phyloP scores from a whole-genome alignment of 1,284 basidiomycete genomes.

The Pisolithus thermaeus region DNA sequence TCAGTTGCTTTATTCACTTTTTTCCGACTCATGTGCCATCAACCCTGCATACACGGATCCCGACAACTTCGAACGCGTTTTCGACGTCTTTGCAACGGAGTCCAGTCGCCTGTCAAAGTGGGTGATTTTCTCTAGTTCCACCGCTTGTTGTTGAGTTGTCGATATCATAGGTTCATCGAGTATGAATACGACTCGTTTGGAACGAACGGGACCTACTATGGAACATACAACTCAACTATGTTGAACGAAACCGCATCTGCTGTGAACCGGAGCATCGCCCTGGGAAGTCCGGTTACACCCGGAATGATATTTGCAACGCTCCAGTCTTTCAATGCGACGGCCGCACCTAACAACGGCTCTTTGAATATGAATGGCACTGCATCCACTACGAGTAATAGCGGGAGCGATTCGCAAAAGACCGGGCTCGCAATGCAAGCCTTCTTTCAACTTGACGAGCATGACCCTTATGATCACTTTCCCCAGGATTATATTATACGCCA shows the following conservation, averaged over 20 bases:
- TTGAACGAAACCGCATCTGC: slow-evolving; percentile 48
- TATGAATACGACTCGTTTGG: slow-evolving; percentile 52
- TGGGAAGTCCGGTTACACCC: slow-evolving; percentile 36
- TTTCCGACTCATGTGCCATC: slow-evolving; percentile 68
- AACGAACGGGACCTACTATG: slow-evolving; percentile 47
- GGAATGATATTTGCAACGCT: slow-evolving; percentile 68
- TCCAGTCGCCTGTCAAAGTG: slow-evolving; percentile 38
- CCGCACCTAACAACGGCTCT: slow-evolving; percentile 12
- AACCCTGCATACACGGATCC: slow-evolving; percentile 67
- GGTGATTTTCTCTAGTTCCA: slow-evolving; percentile 8
- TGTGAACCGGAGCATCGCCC: slow-evolving; percentile 47
- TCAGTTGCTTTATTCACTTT: slow-evolving; percentile 72
- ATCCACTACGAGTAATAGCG: slow-evolving; percentile 4
- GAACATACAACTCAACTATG: slow-evolving; percentile 51
- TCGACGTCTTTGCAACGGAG: slow-evolving; percentile 76
- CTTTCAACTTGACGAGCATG: slow-evolving; percentile 1
- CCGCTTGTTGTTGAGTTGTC: slow-evolving; percentile 9
- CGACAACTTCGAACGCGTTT: slow-evolving; percentile 59
- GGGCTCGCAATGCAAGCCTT: slow-evolving; percentile 63
- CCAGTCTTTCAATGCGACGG: slow-evolving; percentile 60
- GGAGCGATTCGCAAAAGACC: slow-evolving; percentile 39
- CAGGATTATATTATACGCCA: slow-evolving; percentile 83
- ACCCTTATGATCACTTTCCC: slow-evolving; percentile 3
- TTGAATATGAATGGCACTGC: slow-evolving; percentile 14
- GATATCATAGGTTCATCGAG: slow-evolving; percentile 60